phyloP scores from a whole-genome alignment of 2,329 filamentous ascomycete genomes.

The Huntiella decipiens region DNA sequence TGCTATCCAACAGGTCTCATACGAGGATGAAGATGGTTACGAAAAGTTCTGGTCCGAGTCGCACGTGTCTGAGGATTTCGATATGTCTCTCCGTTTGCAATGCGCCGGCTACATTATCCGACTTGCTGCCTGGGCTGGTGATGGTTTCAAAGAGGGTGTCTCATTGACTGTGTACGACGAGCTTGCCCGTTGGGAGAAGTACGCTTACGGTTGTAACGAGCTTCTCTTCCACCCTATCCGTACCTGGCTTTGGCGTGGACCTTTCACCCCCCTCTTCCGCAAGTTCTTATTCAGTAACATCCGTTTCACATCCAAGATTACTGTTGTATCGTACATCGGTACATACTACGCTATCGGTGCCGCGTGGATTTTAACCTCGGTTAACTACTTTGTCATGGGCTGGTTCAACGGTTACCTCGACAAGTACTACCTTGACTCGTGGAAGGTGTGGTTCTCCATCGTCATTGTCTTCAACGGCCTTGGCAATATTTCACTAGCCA shows the following conservation, averaged over 20 bases:
- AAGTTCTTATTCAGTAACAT: constrained; percentile 56
- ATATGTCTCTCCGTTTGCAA: constrained; percentile 63
- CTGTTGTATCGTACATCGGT: constrained; percentile 57
- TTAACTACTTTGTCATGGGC: constrained; percentile 58
- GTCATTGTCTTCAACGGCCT: constrained; percentile 60
- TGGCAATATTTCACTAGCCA: constrained; percentile 51
- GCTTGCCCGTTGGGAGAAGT: constrained; percentile 71
- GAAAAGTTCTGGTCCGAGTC: constrained; percentile 71
- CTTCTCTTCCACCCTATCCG: constrained; percentile 61
- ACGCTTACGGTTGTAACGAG: constrained; percentile 70
- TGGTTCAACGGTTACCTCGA: constrained; percentile 60
- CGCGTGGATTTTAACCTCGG: constrained; percentile 52
- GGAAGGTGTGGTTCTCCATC: constrained; percentile 65
- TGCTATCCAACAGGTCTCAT: constrained; percentile 54
- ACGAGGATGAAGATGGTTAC: constrained; percentile 48
- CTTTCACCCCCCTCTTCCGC: constrained; percentile 63
- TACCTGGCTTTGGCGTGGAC: constrained; percentile 53
- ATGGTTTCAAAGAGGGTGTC: constrained; percentile 69
- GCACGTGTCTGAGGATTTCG: constrained; percentile 65
- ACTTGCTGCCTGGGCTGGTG: constrained; percentile 51
- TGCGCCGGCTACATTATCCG: constrained; percentile 54
- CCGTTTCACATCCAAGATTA: constrained; percentile 56
- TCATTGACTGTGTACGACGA: constrained; percentile 74
- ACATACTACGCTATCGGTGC: constrained; percentile 66
- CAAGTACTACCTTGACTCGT: constrained; percentile 63